phyloP scores from a whole-genome alignment of 2,329 filamentous ascomycete genomes.

The Diplodia intermedia region DNA sequence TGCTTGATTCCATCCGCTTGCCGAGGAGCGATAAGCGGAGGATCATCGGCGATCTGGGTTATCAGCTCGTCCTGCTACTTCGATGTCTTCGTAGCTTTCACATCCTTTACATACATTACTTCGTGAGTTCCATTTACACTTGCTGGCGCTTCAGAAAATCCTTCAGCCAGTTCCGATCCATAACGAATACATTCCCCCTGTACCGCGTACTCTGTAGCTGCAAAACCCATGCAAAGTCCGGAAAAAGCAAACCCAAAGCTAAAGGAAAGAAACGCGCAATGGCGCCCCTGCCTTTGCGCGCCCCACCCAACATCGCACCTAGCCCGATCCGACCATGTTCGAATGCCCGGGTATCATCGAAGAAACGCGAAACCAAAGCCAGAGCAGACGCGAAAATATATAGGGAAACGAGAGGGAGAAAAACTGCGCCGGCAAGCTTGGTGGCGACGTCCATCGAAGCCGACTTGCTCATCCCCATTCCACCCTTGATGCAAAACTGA shows the following conservation, averaged over 20 bases:
- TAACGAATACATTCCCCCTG: not conserved
- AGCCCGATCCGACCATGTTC: constrained; percentile 21
- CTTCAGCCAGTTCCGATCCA: not conserved
- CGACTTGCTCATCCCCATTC: not conserved
- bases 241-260: constrained; percentile 17
- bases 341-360: constrained; percentile 27
- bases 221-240: not conserved
- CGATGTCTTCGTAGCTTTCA: not conserved
- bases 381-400: not conserved
- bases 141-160: not conserved
- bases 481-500: constrained; percentile 3
- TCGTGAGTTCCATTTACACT: not conserved
- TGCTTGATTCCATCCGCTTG: not conserved
- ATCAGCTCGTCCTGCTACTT: not conserved
- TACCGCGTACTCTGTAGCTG: constrained; percentile 6
- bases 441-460: too few relatives aligned
- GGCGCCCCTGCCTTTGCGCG: not conserved
- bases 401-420: not conserved
- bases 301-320: constrained; percentile 25
- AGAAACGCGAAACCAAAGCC: constrained; percentile 9
- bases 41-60: not conserved
- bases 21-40: not conserved
- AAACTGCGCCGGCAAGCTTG: not conserved
- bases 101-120: not conserved
- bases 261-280: not conserved